Evolutionary conservation across 2,329 filamentous ascomycete genomes (phyloP).

Genomic region (Aspergillus pseudotamarii): DNA sequence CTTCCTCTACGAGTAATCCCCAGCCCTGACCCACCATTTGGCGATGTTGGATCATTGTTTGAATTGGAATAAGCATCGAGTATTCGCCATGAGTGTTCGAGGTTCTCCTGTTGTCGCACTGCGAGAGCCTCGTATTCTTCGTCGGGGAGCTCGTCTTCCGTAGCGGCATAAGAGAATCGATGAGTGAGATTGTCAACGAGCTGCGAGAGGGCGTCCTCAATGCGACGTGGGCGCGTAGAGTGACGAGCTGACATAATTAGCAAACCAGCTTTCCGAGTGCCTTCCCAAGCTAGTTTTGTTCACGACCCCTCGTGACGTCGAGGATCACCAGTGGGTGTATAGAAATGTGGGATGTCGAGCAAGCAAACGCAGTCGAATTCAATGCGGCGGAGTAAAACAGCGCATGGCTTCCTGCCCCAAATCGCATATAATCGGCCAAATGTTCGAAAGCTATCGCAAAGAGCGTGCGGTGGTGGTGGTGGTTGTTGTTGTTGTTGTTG

Average conservation of each 20-base stretch:
- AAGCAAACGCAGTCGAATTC: conserved; percentile 7
- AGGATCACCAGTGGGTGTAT: background rate
- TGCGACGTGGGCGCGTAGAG: conserved; percentile 41
- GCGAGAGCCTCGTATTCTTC: conserved; percentile 38
- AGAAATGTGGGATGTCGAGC: background rate
- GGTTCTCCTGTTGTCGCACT: conserved; percentile 34
- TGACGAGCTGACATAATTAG: conserved; percentile 36
- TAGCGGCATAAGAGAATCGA: conserved; percentile 33
- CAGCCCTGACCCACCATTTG: conserved; percentile 20
- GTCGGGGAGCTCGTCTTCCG: conserved; percentile 34
- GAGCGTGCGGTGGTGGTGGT: conserved; percentile 2
- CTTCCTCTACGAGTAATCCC: conserved; percentile 32
- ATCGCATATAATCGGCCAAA: background rate
- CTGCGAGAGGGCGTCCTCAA: conserved; percentile 48
- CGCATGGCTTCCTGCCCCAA: conserved; percentile 12
- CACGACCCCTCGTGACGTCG: background rate
- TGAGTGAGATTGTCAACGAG: conserved; percentile 46
- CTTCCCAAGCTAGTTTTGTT: background rate
- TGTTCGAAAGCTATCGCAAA: background rate
- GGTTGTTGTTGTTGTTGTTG: conserved; percentile 14
- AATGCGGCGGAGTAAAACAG: conserved; percentile 2
- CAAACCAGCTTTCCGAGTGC: background rate
- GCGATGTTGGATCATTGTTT: conserved; percentile 13
- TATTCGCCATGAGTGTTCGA: conserved; percentile 43
- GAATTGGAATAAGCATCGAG: conserved; percentile 33